Base-by-base conservation (phyloP, 768 basidiomycete genomes). In the Boletus subparvulus region DNA sequence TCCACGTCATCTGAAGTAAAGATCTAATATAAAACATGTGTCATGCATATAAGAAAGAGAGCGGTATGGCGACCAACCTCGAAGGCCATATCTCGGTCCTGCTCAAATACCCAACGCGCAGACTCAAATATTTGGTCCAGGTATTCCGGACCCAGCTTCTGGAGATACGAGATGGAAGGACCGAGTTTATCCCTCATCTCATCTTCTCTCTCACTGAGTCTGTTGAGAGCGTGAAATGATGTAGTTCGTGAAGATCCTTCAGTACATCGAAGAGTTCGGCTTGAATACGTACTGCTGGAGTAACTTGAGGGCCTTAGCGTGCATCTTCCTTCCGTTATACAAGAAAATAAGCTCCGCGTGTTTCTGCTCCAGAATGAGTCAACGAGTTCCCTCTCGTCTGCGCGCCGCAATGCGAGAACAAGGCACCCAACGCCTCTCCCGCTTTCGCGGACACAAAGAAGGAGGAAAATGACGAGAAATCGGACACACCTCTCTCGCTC, bases 251-350 rank as follows among this genome's bases (percentile, higher is more conserved):
- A 44, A 16, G 1, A 16, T 30, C 40, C 1, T 30, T 46, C 6
- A 9, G 26, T 35, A 45, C 24, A 40, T 39, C 16, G 6, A 28
- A 30, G n/a, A 40, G 36, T 16, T 3, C 9, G 5, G 26, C 8
- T 42, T 17, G 17, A 11, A 42, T 13, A 72, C 91, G 61, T 61
- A 97, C 96, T 92, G 83, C 67, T 83, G 82, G n/a, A 99, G 79
- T 35, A 98, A 78, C 30, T 81, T 76, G 60, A 99, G 72, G 0
- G 96, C 94, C 69, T 95, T 90, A 0, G 78, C 78, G 63, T 99
- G 97, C 93, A 96, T 97, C 75, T 90, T 90, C 78, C 94, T 94
- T 36, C 93, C 94, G 62, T 92, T 84, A 68, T 98, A 99, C 32
- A 98, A 73, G 69, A 92, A 92, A 45, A 92, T 84, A 37, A 99